Base-by-base conservation (phyloP, 2,329 filamentous ascomycete species). In the Fusarium chlamydosporum region DNA sequence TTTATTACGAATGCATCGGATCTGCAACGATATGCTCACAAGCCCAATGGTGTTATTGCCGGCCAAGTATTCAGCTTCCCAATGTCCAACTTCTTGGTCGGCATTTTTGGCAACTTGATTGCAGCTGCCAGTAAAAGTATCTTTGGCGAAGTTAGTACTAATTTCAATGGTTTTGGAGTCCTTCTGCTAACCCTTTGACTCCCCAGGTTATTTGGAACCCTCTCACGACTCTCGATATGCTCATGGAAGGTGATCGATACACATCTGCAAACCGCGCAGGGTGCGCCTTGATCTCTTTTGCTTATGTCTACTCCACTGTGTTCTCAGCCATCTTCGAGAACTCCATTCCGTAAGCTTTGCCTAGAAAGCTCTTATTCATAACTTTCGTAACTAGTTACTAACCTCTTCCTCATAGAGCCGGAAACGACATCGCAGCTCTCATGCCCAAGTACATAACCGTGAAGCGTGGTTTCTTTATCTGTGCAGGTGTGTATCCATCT, bases 381-480 rank as follows among this genome's bases (percentile, higher is more conserved):
- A 1, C 2, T 2, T 20, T 15, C 16, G 2, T 4, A 2, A n/a
- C 3, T 16, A 3, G 3, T 57, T 42, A 5, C 26, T 55, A 4
- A 58, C n/a, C 0, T 7, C 0, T 4, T 9, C 1, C 7, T 37
- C 4, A 7, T 4, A 58, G 56, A 6, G 56, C 56, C 6, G 58
- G 58, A 6, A 61, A 61, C 5, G 58, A 61, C 1, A 61, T 61
- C 2, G 58, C 58, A 23, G 56, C 58, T 23, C 58, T 61, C 3
- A 60, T 61, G 55, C 58, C 58, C 11, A 61, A 34, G n/a, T 61
- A 61, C 3, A 61, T 61, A 1, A 61, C 58, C 0, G 58, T 61
- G 4, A 61, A 61, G 37, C 58, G 58, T 26, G 58, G 58, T 0
- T 61, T 61, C 37, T 61, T 61, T 2, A 61, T 61, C 13, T 61